Percentiles rank a stretch among this genome's conserved stretches.
phyloP scores from a whole-genome alignment of 495 filamentous ascomycete genomes.

The Penicillium antarcticum region DNA sequence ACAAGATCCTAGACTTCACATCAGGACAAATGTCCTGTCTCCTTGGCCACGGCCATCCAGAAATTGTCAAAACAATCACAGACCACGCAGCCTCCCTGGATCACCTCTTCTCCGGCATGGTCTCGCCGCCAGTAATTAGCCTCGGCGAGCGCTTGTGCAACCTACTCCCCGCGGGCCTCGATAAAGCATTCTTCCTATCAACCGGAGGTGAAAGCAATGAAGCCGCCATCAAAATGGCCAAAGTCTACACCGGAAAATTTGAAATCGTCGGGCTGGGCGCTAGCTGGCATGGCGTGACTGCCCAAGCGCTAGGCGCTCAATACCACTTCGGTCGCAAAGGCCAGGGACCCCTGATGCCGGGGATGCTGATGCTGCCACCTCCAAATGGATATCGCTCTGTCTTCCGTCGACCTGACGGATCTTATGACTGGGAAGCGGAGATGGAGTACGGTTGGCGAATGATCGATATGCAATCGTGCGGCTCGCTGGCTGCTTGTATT shows the following conservation, averaged over 20 bases:
- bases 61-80: slow-evolving; percentile 43
- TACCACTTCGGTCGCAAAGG: slow-evolving; percentile 42
- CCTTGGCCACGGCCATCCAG: slow-evolving; percentile 48
- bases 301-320: slow-evolving; percentile 31
- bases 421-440: slow-evolving; percentile 56
- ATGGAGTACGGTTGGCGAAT: slow-evolving; percentile 51
- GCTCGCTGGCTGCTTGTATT: slow-evolving; percentile 53
- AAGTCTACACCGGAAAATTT: slow-evolving; percentile 49
- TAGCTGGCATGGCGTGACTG: slow-evolving; percentile 48
- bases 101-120: slow-evolving; percentile 49
- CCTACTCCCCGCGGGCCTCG: slow-evolving; percentile 38
- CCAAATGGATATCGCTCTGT: slow-evolving; percentile 53
- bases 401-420: slow-evolving; percentile 47
- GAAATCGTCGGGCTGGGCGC: slow-evolving; percentile 49
- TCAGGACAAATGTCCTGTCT: slow-evolving; percentile 52
- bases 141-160: slow-evolving; percentile 36
- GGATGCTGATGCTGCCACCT: slow-evolving; percentile 45
- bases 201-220: slow-evolving; percentile 50
- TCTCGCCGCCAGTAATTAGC: slow-evolving; percentile 44
- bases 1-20: slow-evolving; percentile 44
- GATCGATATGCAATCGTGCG: slow-evolving; percentile 49
- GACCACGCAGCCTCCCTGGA: slow-evolving; percentile 41
- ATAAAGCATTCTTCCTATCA: slow-evolving; percentile 47
- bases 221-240: slow-evolving; percentile 49
- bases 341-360: slow-evolving; percentile 29